phyloP scores from a whole-genome alignment of 495 filamentous ascomycete species.

The Pyronema domesticum region DNA sequence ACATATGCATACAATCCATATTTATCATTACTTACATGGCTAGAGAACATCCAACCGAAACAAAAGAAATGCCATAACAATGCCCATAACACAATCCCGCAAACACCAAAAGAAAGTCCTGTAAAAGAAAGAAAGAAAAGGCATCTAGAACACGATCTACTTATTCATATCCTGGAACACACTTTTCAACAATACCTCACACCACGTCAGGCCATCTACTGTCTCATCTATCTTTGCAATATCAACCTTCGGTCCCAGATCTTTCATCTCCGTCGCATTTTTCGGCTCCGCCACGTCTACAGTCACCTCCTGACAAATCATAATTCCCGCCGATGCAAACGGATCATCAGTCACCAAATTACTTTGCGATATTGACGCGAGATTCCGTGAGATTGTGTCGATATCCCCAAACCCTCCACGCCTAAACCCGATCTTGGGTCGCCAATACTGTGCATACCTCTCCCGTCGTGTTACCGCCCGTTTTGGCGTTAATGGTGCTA shows the following conservation, averaged over 20 bases:
- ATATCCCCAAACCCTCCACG: background rate
- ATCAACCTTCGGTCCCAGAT: constrained; percentile 16
- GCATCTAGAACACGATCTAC: too few relatives aligned
- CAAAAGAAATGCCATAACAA: too few relatives aligned
- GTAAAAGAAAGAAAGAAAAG: too few relatives aligned
- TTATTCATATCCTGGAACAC: too few relatives aligned
- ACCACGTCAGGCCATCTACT: background rate
- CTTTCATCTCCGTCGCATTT: constrained; percentile 13
- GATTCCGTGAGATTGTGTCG: background rate
- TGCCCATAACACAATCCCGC: too few relatives aligned
- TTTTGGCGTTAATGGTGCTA: background rate
- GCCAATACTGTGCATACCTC: background rate
- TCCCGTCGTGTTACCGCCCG: background rate
- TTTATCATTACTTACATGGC: too few relatives aligned
- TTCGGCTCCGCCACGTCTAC: constrained; percentile 16
- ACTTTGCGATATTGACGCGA: constrained; percentile 16
- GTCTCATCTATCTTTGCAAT: constrained; percentile 16
- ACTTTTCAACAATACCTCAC: background rate
- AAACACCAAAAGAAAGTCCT: too few relatives aligned
- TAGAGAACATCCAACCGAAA: too few relatives aligned
- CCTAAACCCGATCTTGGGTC: too few relatives aligned
- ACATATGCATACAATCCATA: too few relatives aligned
- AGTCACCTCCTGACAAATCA: constrained; percentile 20
- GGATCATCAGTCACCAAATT: constrained; percentile 17
- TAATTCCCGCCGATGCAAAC: constrained; percentile 17